Conservation (phyloP, 1,139 yeast genomes). For the Diutina pseudorugosa region DNA sequence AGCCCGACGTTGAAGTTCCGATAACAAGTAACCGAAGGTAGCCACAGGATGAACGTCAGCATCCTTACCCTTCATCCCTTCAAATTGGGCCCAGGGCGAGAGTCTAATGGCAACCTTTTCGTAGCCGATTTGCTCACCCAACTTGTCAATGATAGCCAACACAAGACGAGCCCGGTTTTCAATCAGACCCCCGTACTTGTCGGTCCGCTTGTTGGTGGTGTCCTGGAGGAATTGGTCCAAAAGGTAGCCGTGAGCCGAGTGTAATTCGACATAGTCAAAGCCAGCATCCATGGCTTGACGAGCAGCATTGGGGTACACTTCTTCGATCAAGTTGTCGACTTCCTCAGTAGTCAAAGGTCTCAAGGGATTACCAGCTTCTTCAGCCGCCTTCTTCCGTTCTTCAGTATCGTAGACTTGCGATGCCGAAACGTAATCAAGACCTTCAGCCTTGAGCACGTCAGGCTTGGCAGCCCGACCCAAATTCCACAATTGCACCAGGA, state of each 20-base stretch:
- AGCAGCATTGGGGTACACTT: slow-evolving; percentile 16
- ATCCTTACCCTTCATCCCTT: slow-evolving; percentile 14
- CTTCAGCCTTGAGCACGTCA: slow-evolving; percentile 15
- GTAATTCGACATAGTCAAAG: slow-evolving; percentile 25
- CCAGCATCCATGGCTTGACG: slow-evolving; percentile 17
- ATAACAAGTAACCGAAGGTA: not conserved
- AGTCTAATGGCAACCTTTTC: slow-evolving; percentile 64
- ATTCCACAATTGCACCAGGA: slow-evolving; percentile 48
- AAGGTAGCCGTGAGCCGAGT: slow-evolving; percentile 19
- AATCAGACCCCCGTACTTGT: slow-evolving; percentile 29
- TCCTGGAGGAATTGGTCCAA: slow-evolving; percentile 25
- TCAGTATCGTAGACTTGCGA: slow-evolving; percentile 15
- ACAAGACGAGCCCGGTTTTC: slow-evolving; percentile 20
- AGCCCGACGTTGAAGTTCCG: not conserved
- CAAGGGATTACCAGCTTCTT: slow-evolving; percentile 20
- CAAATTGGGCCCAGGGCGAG: slow-evolving; percentile 43
- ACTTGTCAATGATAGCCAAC: slow-evolving; percentile 66
- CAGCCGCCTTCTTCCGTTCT: slow-evolving; percentile 15
- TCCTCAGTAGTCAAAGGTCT: slow-evolving; percentile 30
- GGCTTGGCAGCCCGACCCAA: slow-evolving; percentile 10
- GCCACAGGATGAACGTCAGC: not conserved
- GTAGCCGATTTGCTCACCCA: slow-evolving; percentile 54
- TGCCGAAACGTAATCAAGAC: slow-evolving; percentile 13
- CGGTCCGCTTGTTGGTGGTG: slow-evolving; percentile 21
- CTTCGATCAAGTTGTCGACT: slow-evolving; percentile 19